These are phyloP conservation scores for Saccharomycopsis malanga DNA, from an alignment of 805 yeast genomes.

Conservation along the genomic window DNA sequence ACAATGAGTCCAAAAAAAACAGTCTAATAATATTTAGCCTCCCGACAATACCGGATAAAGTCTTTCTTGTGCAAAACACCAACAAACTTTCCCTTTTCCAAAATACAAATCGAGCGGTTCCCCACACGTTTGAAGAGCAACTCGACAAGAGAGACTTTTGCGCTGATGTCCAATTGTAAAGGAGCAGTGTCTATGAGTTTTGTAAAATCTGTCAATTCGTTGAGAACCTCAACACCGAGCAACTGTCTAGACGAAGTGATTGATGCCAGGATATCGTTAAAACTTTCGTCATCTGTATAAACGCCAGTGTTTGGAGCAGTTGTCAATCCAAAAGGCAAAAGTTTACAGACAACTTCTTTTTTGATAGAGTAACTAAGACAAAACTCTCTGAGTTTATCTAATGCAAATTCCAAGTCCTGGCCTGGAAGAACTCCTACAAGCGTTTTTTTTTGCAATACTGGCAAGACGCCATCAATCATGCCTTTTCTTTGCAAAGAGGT, in stretches of 20 bases:
- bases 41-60: slow-evolving; percentile 38
- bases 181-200: slow-evolving; percentile 40
- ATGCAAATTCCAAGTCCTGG: slow-evolving; percentile 44
- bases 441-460: slow-evolving; percentile 33
- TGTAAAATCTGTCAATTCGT: slow-evolving; percentile 34
- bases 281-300: neutral
- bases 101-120: slow-evolving; percentile 39
- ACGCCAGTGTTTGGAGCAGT: neutral
- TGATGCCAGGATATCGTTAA: slow-evolving; percentile 1
- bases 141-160: slow-evolving; percentile 45
- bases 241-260: slow-evolving; percentile 7
- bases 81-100: slow-evolving; percentile 39
- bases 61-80: slow-evolving; percentile 50
- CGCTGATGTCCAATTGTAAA: slow-evolving; percentile 38
- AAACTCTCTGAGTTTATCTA: slow-evolving; percentile 37
- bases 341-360: slow-evolving; percentile 11
- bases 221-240: slow-evolving; percentile 19
- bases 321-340: neutral
- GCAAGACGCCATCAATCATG: slow-evolving; percentile 46
- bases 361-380: slow-evolving; percentile 5
- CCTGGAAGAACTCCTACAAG: slow-evolving; percentile 42
- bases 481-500: slow-evolving; percentile 34
- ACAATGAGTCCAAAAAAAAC: no score
- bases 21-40: slow-evolving; percentile 8
- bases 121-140: slow-evolving; percentile 47